phyloP scores from a whole-genome alignment of 768 basidiomycete genomes.

The Pleurotus tuber-regium region DNA sequence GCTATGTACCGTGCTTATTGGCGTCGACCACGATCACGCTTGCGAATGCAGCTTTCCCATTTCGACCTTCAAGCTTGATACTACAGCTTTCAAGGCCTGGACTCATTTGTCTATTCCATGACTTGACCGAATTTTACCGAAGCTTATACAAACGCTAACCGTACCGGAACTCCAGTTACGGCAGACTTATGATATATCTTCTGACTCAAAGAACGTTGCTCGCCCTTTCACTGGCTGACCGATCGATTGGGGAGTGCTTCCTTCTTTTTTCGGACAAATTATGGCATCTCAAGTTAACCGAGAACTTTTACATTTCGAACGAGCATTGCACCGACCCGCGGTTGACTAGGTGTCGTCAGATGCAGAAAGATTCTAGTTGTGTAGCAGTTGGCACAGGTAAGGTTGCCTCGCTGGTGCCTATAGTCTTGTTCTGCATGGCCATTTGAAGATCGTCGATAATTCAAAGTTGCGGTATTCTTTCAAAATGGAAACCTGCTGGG shows the following conservation, averaged over 20 bases:
- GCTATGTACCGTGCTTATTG: not conserved
- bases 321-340: not conserved
- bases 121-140: not conserved
- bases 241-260: not conserved
- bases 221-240: not conserved
- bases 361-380: not conserved
- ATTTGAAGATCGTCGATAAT: not conserved
- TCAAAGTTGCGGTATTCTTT: not conserved
- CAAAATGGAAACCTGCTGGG: not conserved
- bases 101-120: not conserved
- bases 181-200: not conserved
- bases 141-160: not conserved
- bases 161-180: not conserved
- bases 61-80: not conserved
- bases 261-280: not conserved
- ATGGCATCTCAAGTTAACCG: too few relatives aligned
- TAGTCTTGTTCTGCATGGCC: not conserved
- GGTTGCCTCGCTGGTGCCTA: not conserved
- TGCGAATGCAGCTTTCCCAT: not conserved
- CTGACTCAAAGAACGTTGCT: not conserved
- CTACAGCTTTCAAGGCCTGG: not conserved
- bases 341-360: not conserved
- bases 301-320: too few relatives aligned
- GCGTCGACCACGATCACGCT: not conserved
- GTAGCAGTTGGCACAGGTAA: not conserved